These are phyloP conservation scores for Dactylellina drechsleri DNA, from an alignment of 2,329 filamentous ascomycete species.

Conservation along the genomic window DNA sequence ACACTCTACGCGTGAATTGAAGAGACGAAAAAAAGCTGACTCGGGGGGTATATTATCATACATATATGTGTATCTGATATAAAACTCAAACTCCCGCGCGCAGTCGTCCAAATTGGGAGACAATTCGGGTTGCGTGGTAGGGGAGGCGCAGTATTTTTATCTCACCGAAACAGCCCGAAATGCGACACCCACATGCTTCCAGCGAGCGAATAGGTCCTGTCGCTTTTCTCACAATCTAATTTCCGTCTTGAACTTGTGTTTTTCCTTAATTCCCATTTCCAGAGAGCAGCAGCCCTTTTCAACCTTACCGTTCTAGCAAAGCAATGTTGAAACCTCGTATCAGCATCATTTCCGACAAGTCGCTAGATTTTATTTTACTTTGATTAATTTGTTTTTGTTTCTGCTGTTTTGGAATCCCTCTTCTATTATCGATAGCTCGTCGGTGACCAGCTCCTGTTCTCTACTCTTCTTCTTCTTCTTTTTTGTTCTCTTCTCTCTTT, in stretches of 20 bases:
- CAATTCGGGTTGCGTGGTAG: constrained; percentile 45
- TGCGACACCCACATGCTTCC: constrained; percentile 49
- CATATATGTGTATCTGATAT: background rate
- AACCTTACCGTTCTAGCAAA: constrained; percentile 24
- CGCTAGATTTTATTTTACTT: constrained; percentile 27
- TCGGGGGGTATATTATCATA: too few species aligned
- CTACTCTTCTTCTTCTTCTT: background rate
- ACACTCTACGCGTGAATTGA: too few species aligned
- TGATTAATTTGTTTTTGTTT: constrained; percentile 3
- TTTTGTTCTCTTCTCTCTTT: background rate
- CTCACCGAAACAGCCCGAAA: constrained; percentile 55
- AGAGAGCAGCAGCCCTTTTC: background rate
- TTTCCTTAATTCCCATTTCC: background rate
- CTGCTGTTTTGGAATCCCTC: background rate
- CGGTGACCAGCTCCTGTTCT: background rate
- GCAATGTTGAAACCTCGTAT: constrained; percentile 43
- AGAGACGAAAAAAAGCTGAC: too few species aligned
- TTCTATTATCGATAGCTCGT: constrained; percentile 19
- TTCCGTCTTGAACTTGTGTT: constrained; percentile 44
- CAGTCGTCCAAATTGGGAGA: constrained; percentile 24
- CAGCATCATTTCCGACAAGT: constrained; percentile 10
- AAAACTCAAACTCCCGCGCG: constrained; percentile 49
- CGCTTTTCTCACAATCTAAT: constrained; percentile 38
- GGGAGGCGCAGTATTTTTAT: constrained; percentile 54
- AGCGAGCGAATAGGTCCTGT: too few species aligned